phyloP scores from a whole-genome alignment of 306 rosid species.

The Pyrus communis region DNA sequence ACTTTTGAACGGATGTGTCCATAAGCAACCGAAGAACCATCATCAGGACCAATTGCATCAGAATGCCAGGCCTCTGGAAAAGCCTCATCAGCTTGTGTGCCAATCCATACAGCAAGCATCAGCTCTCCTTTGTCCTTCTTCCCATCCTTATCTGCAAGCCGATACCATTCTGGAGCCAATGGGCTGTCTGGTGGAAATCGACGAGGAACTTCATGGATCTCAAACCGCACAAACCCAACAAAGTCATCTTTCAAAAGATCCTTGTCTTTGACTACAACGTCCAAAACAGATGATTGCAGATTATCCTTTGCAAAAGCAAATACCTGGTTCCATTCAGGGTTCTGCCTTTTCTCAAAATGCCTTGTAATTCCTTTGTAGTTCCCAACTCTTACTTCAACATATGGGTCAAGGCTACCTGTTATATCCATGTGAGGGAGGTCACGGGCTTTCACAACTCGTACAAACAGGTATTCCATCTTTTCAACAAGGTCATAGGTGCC shows the following conservation, averaged over 20 bases:
- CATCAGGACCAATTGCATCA: conserved; percentile 59
- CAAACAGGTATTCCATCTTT: conserved; percentile 68
- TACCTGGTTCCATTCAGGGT: conserved; percentile 87
- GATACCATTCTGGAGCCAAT: conserved; percentile 91
- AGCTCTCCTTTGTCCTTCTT: conserved; percentile 66
- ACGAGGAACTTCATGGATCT: conserved; percentile 57
- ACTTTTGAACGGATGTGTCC: conserved; percentile 69
- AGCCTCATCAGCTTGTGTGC: conserved; percentile 96
- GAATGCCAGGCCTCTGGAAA: conserved; percentile 98
- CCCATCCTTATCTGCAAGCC: conserved; percentile 55
- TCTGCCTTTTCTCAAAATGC: conserved; percentile 58
- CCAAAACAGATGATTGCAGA: conserved; percentile 42
- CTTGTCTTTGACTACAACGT: conserved; percentile 72
- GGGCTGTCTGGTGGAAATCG: conserved; percentile 93
- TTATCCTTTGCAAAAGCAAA: conserved; percentile 72
- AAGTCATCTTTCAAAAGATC: conserved; percentile 55
- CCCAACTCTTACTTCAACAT: conserved; percentile 76
- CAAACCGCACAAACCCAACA: conserved; percentile 60
- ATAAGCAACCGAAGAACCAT: conserved; percentile 24
- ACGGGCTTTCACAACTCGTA: conserved; percentile 84
- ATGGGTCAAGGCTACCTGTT: conserved; percentile 90
- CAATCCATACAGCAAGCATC: conserved; percentile 96
- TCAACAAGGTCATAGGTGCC: conserved; percentile 87
- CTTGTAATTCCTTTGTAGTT: conserved; percentile 69
- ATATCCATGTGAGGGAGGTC: conserved; percentile 79